Conservation (phyloP, 2,329 filamentous ascomycete genomes). For the Knufia fluminis region DNA sequence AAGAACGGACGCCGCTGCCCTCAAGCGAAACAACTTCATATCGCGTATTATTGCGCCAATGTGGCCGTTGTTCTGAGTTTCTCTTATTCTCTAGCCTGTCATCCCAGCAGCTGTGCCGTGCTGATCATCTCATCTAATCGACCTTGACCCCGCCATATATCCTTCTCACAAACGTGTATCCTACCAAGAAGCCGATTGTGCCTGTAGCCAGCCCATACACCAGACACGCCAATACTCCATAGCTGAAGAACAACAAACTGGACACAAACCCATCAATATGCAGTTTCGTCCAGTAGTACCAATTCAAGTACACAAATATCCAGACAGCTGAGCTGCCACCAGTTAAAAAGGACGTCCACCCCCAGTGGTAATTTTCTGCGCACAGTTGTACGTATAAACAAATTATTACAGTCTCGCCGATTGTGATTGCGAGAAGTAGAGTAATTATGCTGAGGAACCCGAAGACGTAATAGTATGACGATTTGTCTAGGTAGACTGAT, state of each 20-base stretch:
- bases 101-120: too few relatives aligned
- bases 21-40: too few relatives aligned
- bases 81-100: too few relatives aligned
- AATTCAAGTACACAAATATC: constrained; percentile 74
- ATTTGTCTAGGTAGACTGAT: constrained; percentile 83
- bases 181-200: constrained; percentile 74
- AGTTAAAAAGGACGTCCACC: constrained; percentile 80
- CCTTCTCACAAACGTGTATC: constrained; percentile 72
- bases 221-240: constrained; percentile 70
- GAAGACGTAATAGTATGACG: constrained; percentile 85
- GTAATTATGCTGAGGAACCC: constrained; percentile 71
- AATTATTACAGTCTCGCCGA: constrained; percentile 76
- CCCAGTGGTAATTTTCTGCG: constrained; percentile 82
- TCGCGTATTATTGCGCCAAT: too few relatives aligned
- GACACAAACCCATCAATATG: constrained; percentile 74
- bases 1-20: too few relatives aligned
- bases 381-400: constrained; percentile 75
- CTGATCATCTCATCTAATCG: too few relatives aligned
- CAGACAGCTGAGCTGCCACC: constrained; percentile 68
- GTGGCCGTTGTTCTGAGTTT: too few relatives aligned
- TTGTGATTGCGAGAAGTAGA: constrained; percentile 62
- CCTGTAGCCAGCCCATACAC: constrained; percentile 75
- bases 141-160: constrained; percentile 46
- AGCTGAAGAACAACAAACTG: constrained; percentile 73
- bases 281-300: constrained; percentile 73